These are phyloP conservation scores for Lodderomyces jiufengensis DNA, from an alignment of 1,139 yeast species.

Conservation along the genomic window DNA sequence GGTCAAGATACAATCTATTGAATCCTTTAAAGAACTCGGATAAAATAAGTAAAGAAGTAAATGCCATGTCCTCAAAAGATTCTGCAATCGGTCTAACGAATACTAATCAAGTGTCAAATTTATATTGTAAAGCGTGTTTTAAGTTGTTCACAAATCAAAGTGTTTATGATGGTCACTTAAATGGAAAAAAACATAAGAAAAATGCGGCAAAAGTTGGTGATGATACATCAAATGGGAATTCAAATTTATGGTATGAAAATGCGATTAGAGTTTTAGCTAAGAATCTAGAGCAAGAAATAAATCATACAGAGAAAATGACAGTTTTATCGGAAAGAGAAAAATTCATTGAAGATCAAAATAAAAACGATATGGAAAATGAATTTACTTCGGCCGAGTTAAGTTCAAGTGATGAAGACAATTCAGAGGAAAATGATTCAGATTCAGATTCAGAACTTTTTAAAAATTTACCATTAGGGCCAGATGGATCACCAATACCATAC, in stretches of 20 bases:
- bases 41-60: conserved; percentile 19
- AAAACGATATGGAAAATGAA: conserved; percentile 13
- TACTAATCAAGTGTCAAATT: too few species aligned
- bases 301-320: conserved; percentile 61
- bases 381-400: conserved; percentile 29
- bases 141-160: conserved; percentile 61
- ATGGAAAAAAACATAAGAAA: conserved; percentile 74
- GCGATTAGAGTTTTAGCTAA: conserved; percentile 30
- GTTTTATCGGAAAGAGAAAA: conserved; percentile 76
- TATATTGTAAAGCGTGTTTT: conserved; percentile 64
- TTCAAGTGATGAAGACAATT: conserved; percentile 31
- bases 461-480: conserved; percentile 77
- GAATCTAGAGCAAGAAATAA: conserved; percentile 46
- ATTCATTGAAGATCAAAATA: conserved; percentile 41
- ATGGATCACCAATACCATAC: conserved; percentile 87
- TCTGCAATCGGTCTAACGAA: too few species aligned
- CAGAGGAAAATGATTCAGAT: conserved; percentile 18
- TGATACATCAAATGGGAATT: not conserved
- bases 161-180: conserved; percentile 66
- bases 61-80: conserved; percentile 20
- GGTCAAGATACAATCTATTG: conserved; percentile 40
- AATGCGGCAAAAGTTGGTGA: conserved; percentile 20
- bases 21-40: conserved; percentile 50
- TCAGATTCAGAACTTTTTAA: conserved; percentile 25
- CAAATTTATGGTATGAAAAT: conserved; percentile 24